phyloP scores from a whole-genome alignment of 495 filamentous ascomycete species.

The Cudoniella acicularis region DNA sequence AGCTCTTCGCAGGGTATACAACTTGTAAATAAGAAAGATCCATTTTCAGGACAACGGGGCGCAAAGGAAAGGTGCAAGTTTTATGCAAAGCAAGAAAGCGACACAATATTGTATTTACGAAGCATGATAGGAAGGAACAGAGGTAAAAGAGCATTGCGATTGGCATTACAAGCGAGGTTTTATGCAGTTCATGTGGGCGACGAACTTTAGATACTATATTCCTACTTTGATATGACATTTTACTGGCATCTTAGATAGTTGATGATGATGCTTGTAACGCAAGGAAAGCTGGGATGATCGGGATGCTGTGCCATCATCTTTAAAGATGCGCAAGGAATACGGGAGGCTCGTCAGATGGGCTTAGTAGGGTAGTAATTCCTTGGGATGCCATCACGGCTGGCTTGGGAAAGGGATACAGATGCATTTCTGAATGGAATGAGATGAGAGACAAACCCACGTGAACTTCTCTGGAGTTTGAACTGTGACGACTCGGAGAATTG shows the following conservation, averaged over 20 bases:
- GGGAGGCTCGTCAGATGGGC: too few relatives aligned
- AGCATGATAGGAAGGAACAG: background rate
- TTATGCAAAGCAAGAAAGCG: background rate
- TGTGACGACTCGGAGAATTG: too few relatives aligned
- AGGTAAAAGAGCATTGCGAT: background rate
- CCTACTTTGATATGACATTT: background rate
- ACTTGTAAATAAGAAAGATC: conserved; percentile 32
- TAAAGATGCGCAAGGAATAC: too few relatives aligned
- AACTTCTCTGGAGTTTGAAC: too few relatives aligned
- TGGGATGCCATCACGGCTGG: background rate
- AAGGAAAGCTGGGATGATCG: too few relatives aligned
- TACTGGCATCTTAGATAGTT: background rate
- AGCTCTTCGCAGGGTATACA: conserved; percentile 41
- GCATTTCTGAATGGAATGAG: background rate
- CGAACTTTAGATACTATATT: background rate
- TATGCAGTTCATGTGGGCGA: background rate
- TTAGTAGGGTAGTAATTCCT: background rate
- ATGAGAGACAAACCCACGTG: too few relatives aligned
- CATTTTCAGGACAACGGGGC: background rate
- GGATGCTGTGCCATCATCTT: background rate
- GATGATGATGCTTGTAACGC: background rate
- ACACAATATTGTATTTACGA: conserved; percentile 8
- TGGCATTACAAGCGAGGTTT: background rate
- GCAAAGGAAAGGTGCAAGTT: conserved; percentile 1
- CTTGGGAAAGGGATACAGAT: background rate